These are phyloP conservation scores for Parathielavia appendiculata DNA, from an alignment of 495 filamentous ascomycete genomes.

Conservation along the genomic window DNA sequence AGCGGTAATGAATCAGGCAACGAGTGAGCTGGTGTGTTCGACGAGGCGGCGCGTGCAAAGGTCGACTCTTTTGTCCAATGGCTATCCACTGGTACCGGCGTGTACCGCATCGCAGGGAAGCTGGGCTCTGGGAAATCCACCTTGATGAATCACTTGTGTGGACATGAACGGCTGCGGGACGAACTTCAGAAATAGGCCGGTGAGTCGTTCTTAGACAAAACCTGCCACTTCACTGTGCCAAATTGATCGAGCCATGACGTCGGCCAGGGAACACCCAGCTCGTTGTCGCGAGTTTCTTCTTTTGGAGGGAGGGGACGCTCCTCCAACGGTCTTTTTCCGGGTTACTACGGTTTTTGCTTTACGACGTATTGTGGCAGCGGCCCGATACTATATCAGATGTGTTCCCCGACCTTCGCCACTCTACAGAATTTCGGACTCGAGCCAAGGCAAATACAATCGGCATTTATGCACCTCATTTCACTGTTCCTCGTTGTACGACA, in stretches of 20 bases:
- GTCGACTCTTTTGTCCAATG: background rate
- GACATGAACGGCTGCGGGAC: background rate
- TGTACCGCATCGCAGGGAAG: conserved; percentile 14
- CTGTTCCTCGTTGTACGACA: background rate
- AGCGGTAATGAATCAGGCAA: background rate
- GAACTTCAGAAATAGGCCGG: conserved; percentile 8
- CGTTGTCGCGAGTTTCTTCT: conserved; percentile 5
- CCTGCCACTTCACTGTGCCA: background rate
- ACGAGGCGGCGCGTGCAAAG: background rate
- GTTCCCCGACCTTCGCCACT: background rate
- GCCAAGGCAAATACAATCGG: background rate
- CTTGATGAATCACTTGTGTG: conserved; percentile 6
- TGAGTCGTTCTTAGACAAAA: background rate
- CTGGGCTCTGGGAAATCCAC: conserved; percentile 13
- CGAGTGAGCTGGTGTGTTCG: background rate
- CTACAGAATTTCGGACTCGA: background rate
- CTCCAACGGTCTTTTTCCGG: background rate
- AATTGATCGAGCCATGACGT: background rate
- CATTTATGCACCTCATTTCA: background rate
- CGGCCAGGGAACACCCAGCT: background rate
- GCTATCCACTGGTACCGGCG: background rate
- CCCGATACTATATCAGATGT: background rate
- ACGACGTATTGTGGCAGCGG: conserved; percentile 1
- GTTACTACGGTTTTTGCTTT: conserved; percentile 1
- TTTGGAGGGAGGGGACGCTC: background rate